Evolutionary conservation across 2,329 filamentous ascomycete species (phyloP), one percentile per base, ranked within the genome.

Genomic region (Calycina marina): DNA sequence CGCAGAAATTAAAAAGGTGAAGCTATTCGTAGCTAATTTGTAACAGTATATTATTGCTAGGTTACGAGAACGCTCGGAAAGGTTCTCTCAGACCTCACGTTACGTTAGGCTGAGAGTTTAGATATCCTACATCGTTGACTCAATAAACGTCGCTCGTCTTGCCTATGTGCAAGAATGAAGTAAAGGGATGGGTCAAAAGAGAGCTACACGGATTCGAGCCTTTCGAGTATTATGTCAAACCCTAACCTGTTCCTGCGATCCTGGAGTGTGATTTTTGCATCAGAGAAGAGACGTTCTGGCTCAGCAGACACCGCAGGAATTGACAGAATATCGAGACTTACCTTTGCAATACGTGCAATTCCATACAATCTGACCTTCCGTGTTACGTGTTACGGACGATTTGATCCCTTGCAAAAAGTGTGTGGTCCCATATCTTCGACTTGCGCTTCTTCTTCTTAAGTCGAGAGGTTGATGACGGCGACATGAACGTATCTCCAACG

Each of bases 291-390:
- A n/a, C 20, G 20, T 24, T 24, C 20, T 8, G 20, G 20, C n/a
- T 8, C 20, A 24, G 20, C 20, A 8, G 20, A 24, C 20, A 24
- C n/a, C 8, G 20, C 20, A 8, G 20, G 20, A 24, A 24, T 24
- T 24, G 20, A 8, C 8, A 24, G 20, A 8, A 24, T 24, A 24
- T 24, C 20, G 8, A 24, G 20, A 24, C 8, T n/a, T n/a, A 24
- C n/a, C 13, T 27, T 27, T 24, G n/a, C n/a, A 24, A n/a, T 24
- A n/a, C 20, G 8, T 24, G 20, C n/a, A 24, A 24, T n/a, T 8
- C 20, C 20, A 24, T 24, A 24, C n/a, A 24, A 24, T 24, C 20
- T 24, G 20, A n/a, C 20, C 20, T 24, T 24, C n/a, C n/a, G n/a
- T n/a, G n/a, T n/a, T n/a, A 8, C 20, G 20, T 24, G n/a, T 24